These are phyloP conservation scores for Fusarium sp. DNA, from an alignment of 2,329 filamentous ascomycete genomes.

Conservation along the genomic window DNA sequence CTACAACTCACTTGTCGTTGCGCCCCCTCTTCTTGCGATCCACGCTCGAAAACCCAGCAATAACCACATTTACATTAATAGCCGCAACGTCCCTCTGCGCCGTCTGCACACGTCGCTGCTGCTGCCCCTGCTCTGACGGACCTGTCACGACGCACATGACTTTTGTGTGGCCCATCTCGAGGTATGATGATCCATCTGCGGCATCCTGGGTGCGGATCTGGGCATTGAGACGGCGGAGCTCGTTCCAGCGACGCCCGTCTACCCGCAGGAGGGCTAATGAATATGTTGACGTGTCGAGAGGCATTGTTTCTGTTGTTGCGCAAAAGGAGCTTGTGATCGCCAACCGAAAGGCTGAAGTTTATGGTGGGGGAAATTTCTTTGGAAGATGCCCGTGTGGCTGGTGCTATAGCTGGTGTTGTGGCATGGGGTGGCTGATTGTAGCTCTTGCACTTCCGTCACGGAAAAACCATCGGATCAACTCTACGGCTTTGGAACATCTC, in stretches of 20 bases:
- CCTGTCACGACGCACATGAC: conserved; percentile 93
- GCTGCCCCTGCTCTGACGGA: conserved; percentile 73
- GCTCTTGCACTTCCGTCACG: neutral
- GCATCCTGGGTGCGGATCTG: conserved; percentile 93
- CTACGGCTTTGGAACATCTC: conserved; percentile 40
- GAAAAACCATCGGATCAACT: conserved; percentile 39
- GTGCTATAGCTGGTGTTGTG: conserved; percentile 31
- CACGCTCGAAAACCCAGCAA: conserved; percentile 89
- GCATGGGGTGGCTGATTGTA: neutral
- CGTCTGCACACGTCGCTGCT: conserved; percentile 55
- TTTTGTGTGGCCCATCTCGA: conserved; percentile 98
- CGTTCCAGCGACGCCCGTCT: conserved; percentile 94
- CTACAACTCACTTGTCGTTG: conserved; percentile 77
- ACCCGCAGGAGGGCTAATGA: conserved; percentile 85
- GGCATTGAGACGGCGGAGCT: conserved; percentile 87
- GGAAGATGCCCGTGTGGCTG: conserved; percentile 36
- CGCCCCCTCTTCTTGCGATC: conserved; percentile 83
- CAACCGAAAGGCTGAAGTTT: conserved; percentile 11
- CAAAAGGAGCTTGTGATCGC: conserved; percentile 9
- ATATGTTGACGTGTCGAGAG: conserved; percentile 94
- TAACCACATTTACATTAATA: conserved; percentile 83
- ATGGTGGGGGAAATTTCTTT: conserved; percentile 45
- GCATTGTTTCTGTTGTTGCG: conserved; percentile 68
- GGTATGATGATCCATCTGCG: conserved; percentile 91
- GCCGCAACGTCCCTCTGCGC: conserved; percentile 62